A percentile compares a stretch with the other conserved stretches of the same genome.
These are phyloP conservation scores for Coniosporium tulheliwenetii DNA, from an alignment of 2,329 filamentous ascomycete species.

Conservation along the genomic window DNA sequence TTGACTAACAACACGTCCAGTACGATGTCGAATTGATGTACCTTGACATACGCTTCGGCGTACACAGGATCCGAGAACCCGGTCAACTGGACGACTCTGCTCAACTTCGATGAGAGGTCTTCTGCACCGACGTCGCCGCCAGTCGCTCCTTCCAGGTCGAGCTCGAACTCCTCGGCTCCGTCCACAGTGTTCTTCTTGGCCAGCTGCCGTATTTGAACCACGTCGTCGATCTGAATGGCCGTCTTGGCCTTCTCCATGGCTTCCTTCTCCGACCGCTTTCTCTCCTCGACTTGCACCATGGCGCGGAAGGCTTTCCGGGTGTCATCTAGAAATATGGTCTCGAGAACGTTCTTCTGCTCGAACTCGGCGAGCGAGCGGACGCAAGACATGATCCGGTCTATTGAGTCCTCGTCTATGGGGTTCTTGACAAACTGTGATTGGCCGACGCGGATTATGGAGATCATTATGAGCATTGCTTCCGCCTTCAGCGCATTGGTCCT, in stretches of 20 bases:
- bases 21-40: constrained; percentile 97
- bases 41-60: constrained; percentile 96
- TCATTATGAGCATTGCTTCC: constrained; percentile 99
- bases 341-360: constrained; percentile 73
- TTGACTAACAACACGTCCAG: constrained; percentile 94
- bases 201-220: constrained; percentile 81
- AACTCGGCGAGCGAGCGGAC: constrained; percentile 87
- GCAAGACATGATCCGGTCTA: constrained; percentile 98
- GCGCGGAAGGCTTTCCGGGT: constrained; percentile 90
- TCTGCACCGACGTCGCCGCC: constrained; percentile 75
- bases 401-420: constrained; percentile 91
- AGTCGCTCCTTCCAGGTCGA: constrained; percentile 86
- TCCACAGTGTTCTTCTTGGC: constrained; percentile 79
- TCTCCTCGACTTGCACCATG: constrained; percentile 95
- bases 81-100: constrained; percentile 88
- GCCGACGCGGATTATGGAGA: constrained; percentile 92
- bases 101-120: constrained; percentile 85
- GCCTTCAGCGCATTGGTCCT: constrained; percentile 88
- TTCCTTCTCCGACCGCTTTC: constrained; percentile 91
- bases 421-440: constrained; percentile 99
- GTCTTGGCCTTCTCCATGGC: constrained; percentile 85
- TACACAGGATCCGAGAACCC: constrained; percentile 98
- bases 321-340: constrained; percentile 85
- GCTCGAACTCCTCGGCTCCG: constrained; percentile 69
- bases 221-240: constrained; percentile 89